Percentiles rank a stretch among this genome's conserved stretches.
Conservation (phyloP, 129 eudicot genomes). For the carrot (Daucus carota) region DNA sequence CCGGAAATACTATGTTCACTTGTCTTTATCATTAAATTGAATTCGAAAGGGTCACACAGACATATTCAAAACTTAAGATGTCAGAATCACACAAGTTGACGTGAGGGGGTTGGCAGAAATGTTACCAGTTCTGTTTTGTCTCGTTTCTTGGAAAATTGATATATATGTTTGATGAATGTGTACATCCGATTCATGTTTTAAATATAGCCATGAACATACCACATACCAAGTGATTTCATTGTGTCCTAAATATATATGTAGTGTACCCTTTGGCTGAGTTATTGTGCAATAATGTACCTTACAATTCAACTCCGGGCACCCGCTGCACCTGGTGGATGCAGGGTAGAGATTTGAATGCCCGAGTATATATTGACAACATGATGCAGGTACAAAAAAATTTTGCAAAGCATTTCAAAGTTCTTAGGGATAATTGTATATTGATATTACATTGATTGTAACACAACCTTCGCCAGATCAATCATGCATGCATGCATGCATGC, state of each 20-base stretch:
- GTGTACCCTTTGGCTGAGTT: neutral
- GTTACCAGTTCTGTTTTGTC: neutral
- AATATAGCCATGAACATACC: neutral
- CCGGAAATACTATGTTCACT: neutral
- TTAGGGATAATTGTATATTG: neutral
- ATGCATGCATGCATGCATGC: neutral
- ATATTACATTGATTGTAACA: neutral
- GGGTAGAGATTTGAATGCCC: neutral
- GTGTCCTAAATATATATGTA: neutral
- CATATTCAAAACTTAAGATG: neutral
- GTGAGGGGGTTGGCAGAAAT: neutral
- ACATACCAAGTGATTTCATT: no score
- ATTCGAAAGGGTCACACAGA: neutral
- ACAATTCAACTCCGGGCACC: neutral
- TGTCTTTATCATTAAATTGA: neutral
- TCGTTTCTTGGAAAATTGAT: neutral
- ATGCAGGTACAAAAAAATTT: neutral
- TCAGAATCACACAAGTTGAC: neutral
- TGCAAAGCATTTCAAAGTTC: neutral
- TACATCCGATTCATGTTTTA: neutral
- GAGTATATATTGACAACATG: neutral
- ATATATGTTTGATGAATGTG: neutral
- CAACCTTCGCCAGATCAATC: neutral
- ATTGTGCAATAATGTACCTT: neutral
- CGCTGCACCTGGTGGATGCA: neutral